A percentile compares a stretch with the other conserved stretches of the same genome.
These are phyloP conservation scores for Fusarium penzigii DNA, from an alignment of 2,329 filamentous ascomycete species.

Conservation along the genomic window DNA sequence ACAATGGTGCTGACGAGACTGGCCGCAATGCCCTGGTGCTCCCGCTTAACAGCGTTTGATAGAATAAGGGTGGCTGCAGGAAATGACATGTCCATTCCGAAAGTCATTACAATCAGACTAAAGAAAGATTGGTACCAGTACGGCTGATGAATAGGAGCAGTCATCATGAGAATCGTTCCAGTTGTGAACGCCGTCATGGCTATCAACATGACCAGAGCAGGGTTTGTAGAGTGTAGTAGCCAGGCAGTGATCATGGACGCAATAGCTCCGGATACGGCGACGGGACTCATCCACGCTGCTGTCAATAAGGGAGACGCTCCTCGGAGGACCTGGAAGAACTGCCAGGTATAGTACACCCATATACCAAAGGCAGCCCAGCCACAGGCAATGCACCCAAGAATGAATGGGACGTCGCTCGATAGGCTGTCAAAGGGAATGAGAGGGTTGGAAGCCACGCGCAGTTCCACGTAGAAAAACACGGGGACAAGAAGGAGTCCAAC, in stretches of 20 bases:
- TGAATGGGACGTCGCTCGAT: conserved; percentile 52
- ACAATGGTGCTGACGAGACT: conserved; percentile 64
- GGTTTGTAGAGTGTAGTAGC: conserved; percentile 37
- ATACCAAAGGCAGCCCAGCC: conserved; percentile 58
- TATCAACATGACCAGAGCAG: conserved; percentile 43
- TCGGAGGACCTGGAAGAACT: conserved; percentile 48
- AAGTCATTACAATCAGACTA: conserved; percentile 57
- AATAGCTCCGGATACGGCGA: conserved; percentile 43
- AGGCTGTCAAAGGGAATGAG: conserved; percentile 56
- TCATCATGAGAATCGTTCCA: conserved; percentile 45
- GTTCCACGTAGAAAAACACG: conserved; percentile 59
- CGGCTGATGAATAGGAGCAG: conserved; percentile 52
- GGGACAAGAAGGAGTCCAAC: conserved; percentile 55
- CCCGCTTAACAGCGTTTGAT: conserved; percentile 49
- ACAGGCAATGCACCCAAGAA: conserved; percentile 54
- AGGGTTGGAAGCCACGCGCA: conserved; percentile 47
- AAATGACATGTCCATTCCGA: conserved; percentile 66
- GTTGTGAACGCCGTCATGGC: conserved; percentile 46
- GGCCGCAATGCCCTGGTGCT: conserved; percentile 49
- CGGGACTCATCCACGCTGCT: conserved; percentile 46
- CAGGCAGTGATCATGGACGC: conserved; percentile 48
- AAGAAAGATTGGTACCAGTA: conserved; percentile 69
- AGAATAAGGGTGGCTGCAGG: conserved; percentile 63
- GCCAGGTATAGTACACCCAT: conserved; percentile 53
- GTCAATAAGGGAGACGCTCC: conserved; percentile 45